These are phyloP conservation scores for Hyparrhenia diplandra DNA, from an alignment of 176 grass and related monocot genomes.

Conservation along the genomic window DNA sequence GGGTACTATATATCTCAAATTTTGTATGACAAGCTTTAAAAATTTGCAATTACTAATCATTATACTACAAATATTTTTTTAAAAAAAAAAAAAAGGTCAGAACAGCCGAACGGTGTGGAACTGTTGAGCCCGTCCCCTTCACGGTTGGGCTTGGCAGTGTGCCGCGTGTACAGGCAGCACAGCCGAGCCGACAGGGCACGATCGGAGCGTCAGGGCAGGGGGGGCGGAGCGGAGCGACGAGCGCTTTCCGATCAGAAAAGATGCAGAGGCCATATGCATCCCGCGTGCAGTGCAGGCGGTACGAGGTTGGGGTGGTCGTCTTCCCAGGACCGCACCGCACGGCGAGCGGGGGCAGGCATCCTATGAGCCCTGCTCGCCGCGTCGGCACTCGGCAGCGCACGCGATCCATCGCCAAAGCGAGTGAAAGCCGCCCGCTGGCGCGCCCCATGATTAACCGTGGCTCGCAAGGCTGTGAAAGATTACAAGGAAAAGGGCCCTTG, in stretches of 20 bases:
- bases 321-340: background rate
- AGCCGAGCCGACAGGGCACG: slow-evolving; percentile 5
- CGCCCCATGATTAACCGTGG: background rate
- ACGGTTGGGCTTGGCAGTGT: background rate
- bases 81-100: too few species aligned
- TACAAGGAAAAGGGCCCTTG: background rate
- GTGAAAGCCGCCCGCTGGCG: too few species aligned
- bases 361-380: too few species aligned
- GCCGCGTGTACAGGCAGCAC: background rate
- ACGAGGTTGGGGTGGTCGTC: slow-evolving; percentile 6
- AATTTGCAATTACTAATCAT: too few species aligned
- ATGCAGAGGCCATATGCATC: background rate
- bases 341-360: background rate
- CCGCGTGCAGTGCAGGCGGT: background rate
- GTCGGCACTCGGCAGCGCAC: too few species aligned
- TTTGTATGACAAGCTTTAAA: too few species aligned
- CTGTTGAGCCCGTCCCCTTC: background rate
- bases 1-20: too few species aligned
- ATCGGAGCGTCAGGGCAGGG: background rate
- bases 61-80: too few species aligned
- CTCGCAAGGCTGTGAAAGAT: background rate
- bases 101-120: too few species aligned
- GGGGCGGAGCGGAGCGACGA: background rate
- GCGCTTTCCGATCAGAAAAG: background rate
- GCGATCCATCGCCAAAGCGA: too few species aligned